These are phyloP conservation scores for Torulaspora pretoriensis DNA, from an alignment of 1,139 yeast species.

Conservation along the genomic window DNA sequence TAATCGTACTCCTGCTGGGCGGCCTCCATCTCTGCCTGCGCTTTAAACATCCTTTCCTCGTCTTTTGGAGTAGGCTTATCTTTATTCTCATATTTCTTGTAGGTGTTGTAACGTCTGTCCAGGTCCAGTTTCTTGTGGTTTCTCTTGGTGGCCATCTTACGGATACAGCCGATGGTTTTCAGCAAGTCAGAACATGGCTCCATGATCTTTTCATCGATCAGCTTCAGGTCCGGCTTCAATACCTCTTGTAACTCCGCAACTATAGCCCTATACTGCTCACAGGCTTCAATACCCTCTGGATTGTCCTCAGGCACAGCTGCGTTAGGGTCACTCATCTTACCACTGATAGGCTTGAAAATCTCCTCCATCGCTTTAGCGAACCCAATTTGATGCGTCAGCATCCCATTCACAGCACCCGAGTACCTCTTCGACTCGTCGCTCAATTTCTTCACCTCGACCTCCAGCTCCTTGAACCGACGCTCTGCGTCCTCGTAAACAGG, in stretches of 20 bases:
- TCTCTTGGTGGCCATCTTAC: constrained; percentile 93
- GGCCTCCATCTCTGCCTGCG: constrained; percentile 82
- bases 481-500: constrained; percentile 93
- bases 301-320: constrained; percentile 84
- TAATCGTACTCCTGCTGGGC: constrained; percentile 96
- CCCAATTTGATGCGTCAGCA: constrained; percentile 89
- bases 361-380: constrained; percentile 93
- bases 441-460: constrained; percentile 79
- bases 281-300: constrained; percentile 92
- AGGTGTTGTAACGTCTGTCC: constrained; percentile 72
- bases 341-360: constrained; percentile 92
- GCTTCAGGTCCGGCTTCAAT: constrained; percentile 85
- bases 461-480: constrained; percentile 89
- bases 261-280: constrained; percentile 84
- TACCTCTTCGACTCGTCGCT: constrained; percentile 88
- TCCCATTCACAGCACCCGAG: constrained; percentile 85
- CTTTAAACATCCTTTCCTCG: constrained; percentile 82
- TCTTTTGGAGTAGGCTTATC: constrained; percentile 81
- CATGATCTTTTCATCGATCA: constrained; percentile 85
- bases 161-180: constrained; percentile 70
- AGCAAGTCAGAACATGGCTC: constrained; percentile 89
- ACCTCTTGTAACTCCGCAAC: constrained; percentile 82
- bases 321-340: constrained; percentile 84
- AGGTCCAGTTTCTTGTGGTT: constrained; percentile 92
- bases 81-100: constrained; percentile 71